Evolutionary conservation across 768 basidiomycete genomes (phyloP), one percentile per base, ranked within the genome.

Genomic region (Suillus bovinus): DNA sequence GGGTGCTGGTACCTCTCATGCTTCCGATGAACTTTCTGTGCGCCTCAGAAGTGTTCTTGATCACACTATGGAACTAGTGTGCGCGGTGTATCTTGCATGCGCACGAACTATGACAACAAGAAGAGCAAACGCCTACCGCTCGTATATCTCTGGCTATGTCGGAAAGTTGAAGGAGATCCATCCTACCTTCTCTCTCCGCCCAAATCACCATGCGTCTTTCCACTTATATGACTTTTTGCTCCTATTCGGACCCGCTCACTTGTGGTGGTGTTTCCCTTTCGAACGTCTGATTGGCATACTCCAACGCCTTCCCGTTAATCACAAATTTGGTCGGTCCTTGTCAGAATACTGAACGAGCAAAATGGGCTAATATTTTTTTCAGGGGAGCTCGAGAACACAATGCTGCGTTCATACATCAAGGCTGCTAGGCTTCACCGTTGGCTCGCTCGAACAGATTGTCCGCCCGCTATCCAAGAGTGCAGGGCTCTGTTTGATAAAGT

Each of bases 241-340:
- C 0, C 64, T 72, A 2, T 79, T 78, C 61, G 74, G 80, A 0
- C 78, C 78, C 22, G 67, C 75, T 0, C 68, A 70, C 46, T 71
- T 71, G 2, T 81, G 78, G 80, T 80, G 78, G 76, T 66, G 69
- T 2, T 80, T 76, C 60, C 78, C 76, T 0, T 79, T 75, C 57
- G 78, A 81, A 58, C 58, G 71, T 0, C 59, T 76, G 14, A 80
- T 81, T 56, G 76, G 79, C 0, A 69, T 65, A 49, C 62, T 81
- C 2, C 78, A 81, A 58, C 49, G 64, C 2, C 66, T 79, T 14
- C 52, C 65, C 9, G 77, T 65, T 0, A 81, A 81, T 60, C 63
- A 74, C 50, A 66, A 71, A 16, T 58, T 67, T 61, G 74, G 77
- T 63, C 46, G 17, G 59, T 56, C 24, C 41, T n/a, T 31, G 5